Percentiles rank a stretch among this genome's conserved stretches.
Evolutionary conservation across 2,329 filamentous ascomycete species (phyloP).

Genomic region (Clarireedia monteithiana): DNA sequence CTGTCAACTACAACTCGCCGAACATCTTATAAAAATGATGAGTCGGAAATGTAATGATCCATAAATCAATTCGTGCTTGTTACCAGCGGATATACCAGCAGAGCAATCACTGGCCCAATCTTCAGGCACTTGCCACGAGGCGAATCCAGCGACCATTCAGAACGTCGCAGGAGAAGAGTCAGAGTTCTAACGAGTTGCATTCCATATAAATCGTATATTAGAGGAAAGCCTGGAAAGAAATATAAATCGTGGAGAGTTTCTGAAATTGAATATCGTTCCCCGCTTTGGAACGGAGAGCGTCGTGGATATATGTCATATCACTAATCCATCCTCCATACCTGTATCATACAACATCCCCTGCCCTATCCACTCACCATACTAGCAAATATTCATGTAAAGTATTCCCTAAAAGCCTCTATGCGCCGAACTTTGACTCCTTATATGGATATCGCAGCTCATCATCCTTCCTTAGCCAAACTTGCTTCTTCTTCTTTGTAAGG

Average conservation of each 20-base stretch:
- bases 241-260: neutral
- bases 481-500: conserved; percentile 78
- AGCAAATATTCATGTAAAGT: neutral
- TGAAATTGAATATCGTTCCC: neutral
- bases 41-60: too few species aligned
- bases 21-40: too few species aligned
- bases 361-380: neutral
- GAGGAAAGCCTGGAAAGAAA: too few species aligned
- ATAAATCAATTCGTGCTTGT: too few species aligned
- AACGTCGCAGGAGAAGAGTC: too few species aligned
- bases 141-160: too few species aligned
- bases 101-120: too few species aligned
- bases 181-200: too few species aligned
- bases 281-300: neutral
- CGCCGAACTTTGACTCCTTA: conserved; percentile 36
- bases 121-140: too few species aligned
- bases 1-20: too few species aligned
- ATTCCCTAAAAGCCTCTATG: neutral
- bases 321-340: neutral
- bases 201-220: too few species aligned
- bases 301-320: neutral
- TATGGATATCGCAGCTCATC: conserved; percentile 61
- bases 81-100: too few species aligned
- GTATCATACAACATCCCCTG: neutral
- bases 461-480: conserved; percentile 81